Evolutionary conservation across 139 green algal species (phyloP).

Genomic region (Raphidocelis subcapitata): DNA sequence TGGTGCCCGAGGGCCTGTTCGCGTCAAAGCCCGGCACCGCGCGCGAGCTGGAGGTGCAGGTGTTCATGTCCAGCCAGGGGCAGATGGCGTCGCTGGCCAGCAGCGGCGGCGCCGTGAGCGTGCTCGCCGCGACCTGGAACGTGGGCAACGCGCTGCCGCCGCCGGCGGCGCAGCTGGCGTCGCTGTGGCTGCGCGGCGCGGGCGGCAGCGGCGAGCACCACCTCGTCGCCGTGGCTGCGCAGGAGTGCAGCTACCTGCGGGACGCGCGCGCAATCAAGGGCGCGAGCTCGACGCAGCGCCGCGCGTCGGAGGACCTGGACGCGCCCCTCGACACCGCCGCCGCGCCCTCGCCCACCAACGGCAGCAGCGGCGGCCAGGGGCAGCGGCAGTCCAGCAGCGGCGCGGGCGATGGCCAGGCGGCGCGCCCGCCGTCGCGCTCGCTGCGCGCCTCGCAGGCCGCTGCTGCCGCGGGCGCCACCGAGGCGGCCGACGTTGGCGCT

Average conservation of each 20-base stretch:
- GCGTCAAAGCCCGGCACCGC: neutral
- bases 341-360: too few relatives aligned
- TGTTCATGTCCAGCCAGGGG: conserved; percentile 12
- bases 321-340: too few relatives aligned
- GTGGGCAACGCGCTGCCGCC: conserved; percentile 33
- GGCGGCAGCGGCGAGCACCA: conserved; percentile 10
- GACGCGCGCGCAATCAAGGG: neutral
- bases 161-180: conserved; percentile 10
- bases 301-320: neutral
- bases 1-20: neutral
- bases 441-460: too few relatives aligned
- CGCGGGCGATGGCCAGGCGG: too few relatives aligned
- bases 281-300: neutral
- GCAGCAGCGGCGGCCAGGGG: neutral
- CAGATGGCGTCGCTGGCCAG: neutral
- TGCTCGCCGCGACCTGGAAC: conserved; percentile 39
- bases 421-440: too few relatives aligned
- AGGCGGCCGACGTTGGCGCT: too few relatives aligned
- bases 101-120: conserved; percentile 11
- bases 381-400: too few relatives aligned
- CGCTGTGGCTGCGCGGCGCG: conserved; percentile 19
- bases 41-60: conserved; percentile 12
- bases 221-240: conserved; percentile 17
- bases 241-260: conserved; percentile 30
- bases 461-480: too few relatives aligned